Conservation (phyloP, 208 protist genomes). For the Novymonas esmeraldas region DNA sequence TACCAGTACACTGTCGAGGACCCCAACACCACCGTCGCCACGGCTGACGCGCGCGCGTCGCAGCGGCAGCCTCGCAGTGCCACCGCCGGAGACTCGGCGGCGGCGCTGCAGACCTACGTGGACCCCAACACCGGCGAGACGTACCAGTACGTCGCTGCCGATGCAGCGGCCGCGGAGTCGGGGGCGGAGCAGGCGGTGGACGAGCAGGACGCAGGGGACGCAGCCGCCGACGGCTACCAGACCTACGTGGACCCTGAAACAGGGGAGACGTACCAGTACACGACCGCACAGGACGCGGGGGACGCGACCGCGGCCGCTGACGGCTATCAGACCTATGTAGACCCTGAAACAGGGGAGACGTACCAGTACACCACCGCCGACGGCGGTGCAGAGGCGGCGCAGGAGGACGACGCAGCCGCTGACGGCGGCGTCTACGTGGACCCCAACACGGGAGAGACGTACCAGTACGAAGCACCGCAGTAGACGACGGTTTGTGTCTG, state of each 20-base stretch:
- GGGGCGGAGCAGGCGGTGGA: background rate
- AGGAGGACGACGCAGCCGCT: background rate
- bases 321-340: slow-evolving; percentile 33
- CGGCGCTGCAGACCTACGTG: slow-evolving; percentile 22
- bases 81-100: background rate
- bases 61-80: background rate
- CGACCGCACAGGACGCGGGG: background rate
- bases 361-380: slow-evolving; percentile 34
- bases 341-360: slow-evolving; percentile 38
- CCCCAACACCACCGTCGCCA: background rate
- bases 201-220: background rate
- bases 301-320: background rate
- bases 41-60: slow-evolving; percentile 6
- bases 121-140: slow-evolving; percentile 35
- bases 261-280: slow-evolving; percentile 32
- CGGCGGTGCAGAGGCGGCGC: background rate
- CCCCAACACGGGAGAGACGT: slow-evolving; percentile 37
- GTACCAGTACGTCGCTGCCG: slow-evolving; percentile 38
- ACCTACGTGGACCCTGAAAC: slow-evolving; percentile 41
- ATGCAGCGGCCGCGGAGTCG: background rate
- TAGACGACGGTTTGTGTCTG: too few relatives aligned
- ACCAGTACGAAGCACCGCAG: slow-evolving; percentile 22
- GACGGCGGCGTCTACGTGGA: slow-evolving; percentile 43
- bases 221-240: slow-evolving; percentile 20
- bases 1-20: slow-evolving; percentile 28